Evolutionary conservation across 164 flowering plant genomes (phyloP).

Genomic region (Cinnamomum chago): DNA sequence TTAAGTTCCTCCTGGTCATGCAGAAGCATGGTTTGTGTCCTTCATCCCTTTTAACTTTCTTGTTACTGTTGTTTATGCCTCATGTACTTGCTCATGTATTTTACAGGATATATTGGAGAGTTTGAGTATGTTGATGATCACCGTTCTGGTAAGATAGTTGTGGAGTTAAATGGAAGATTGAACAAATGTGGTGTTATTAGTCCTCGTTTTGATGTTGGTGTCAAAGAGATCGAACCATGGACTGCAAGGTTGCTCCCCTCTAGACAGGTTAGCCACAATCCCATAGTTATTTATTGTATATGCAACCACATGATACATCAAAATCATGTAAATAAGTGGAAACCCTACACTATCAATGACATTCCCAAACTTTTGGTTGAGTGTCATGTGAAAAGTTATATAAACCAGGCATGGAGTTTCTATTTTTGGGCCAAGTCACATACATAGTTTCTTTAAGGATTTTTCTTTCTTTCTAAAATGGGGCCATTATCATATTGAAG

Average conservation of each 20-base stretch:
- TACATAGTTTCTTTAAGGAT: neutral
- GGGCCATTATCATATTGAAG: neutral
- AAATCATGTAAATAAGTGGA: neutral
- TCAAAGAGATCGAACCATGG: constrained; percentile 31
- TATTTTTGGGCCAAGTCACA: neutral
- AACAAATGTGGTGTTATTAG: constrained; percentile 34
- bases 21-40: constrained; percentile 27
- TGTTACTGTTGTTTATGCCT: neutral
- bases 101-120: constrained; percentile 30
- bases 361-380: neutral
- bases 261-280: constrained; percentile 23
- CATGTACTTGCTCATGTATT: neutral
- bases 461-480: neutral
- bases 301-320: too few species aligned
- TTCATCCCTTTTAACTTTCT: neutral
- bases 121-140: constrained; percentile 34
- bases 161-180: constrained; percentile 29
- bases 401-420: neutral
- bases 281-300: neutral
- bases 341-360: too few species aligned
- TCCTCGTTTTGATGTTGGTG: constrained; percentile 34
- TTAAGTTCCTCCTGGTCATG: constrained; percentile 33
- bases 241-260: constrained; percentile 35
- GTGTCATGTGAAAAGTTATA: neutral
- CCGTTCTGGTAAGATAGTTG: constrained; percentile 28